Base-by-base conservation (phyloP, 345 rosid species). In the Triadica sebifera region DNA sequence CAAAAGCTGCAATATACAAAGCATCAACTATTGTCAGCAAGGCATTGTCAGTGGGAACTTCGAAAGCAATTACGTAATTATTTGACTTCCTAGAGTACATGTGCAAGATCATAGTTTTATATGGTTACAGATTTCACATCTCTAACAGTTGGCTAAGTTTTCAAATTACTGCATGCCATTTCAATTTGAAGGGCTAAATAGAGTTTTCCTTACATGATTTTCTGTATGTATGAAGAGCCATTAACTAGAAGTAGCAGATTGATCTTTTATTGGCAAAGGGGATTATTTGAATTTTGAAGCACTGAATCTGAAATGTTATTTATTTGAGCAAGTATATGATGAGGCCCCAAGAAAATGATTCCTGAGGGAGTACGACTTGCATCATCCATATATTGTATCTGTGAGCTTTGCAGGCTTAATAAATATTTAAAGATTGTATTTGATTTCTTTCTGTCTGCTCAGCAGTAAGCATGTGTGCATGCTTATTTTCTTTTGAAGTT, bases 1-100 rank as follows among this genome's bases (percentile, higher is more conserved):
- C 92, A 67, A 86, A 94, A 79, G 86, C 88, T 59, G 98, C 98
- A 2, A 87, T 82, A 39, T 88, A 81, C 73, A 88, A 87, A 87
- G 97, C 97, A 73, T 91, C 96, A 10, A 76, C 74, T 62, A 78
- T 91, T 55, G 79, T 90, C 4, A 87, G 82, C 86, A 91, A 89
- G 62, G 90, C 90, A 69, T 82, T 89, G 66, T 72, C 82, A 38
- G 80, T 92, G 58, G 97, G 93, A 57, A 84, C 85, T 67, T 81
- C 91, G 38, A 88, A 84, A 69, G 61, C 76, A 62, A 85, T 87
- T 65, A 87, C 91, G 98, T 89, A n/a, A 77, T 72, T 59, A 38
- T 51, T 43, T 8, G 71, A 52, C 59, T 12, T 61, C 41, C 9
- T 51, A 50, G 4, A 16, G 52, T 8, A 45, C 45, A 43, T 17